phyloP scores from a whole-genome alignment of 1,284 basidiomycete genomes.

The Ganoderma leucocontextum region DNA sequence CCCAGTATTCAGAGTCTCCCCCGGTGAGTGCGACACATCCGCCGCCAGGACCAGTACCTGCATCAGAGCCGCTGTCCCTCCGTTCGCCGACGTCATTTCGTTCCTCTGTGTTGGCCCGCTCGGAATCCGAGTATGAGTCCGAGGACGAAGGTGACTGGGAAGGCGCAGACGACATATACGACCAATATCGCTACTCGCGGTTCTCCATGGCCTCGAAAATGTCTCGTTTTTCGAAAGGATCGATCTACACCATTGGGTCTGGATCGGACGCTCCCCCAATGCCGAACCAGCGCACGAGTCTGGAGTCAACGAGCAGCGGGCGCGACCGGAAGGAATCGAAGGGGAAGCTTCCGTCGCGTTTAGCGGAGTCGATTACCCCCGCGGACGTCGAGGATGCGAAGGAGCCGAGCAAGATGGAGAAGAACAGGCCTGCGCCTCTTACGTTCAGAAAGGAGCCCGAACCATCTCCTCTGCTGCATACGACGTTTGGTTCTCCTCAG shows the following conservation, averaged over 20 bases:
- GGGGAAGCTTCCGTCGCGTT: constrained; percentile 22
- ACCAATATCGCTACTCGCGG: constrained; percentile 77
- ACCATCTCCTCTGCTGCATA: constrained; percentile 58
- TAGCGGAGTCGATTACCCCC: constrained; percentile 23
- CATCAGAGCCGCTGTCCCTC: constrained; percentile 21
- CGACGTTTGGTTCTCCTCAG: constrained; percentile 58
- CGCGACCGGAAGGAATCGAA: constrained; percentile 27
- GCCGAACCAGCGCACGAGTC: constrained; percentile 40
- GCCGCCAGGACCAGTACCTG: constrained; percentile 1
- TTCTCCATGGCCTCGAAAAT: constrained; percentile 58
- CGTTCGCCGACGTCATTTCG: constrained; percentile 12
- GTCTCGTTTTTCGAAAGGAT: constrained; percentile 44
- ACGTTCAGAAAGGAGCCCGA: constrained; percentile 27
- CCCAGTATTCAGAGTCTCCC: constrained; percentile 20
- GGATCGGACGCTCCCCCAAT: constrained; percentile 44
- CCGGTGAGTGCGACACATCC: background rate
- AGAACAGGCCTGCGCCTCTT: constrained; percentile 34
- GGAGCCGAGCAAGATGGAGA: constrained; percentile 23
- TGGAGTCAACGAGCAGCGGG: constrained; percentile 26
- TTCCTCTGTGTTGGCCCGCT: constrained; percentile 18
- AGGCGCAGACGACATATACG: constrained; percentile 72
- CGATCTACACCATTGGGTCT: constrained; percentile 38
- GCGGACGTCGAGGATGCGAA: constrained; percentile 20
- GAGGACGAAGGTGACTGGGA: constrained; percentile 61
- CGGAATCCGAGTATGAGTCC: constrained; percentile 44